Percentiles rank a stretch among this genome's conserved stretches.
Evolutionary conservation across 164 flowering plant species (phyloP).

Genomic region (Hamamelis virginiana): DNA sequence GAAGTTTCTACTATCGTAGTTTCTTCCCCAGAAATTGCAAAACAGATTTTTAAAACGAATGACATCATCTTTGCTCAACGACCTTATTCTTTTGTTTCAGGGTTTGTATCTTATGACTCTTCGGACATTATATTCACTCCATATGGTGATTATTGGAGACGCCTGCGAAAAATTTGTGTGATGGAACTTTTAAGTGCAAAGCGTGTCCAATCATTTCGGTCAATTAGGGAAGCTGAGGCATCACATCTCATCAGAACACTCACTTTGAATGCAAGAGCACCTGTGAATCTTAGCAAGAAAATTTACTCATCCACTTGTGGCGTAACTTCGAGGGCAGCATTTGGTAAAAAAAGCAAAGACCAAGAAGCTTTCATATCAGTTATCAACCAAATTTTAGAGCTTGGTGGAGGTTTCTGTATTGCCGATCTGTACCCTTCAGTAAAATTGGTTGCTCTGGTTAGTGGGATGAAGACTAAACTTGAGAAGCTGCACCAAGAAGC

Average conservation of each 20-base stretch:
- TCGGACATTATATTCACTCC: constrained; percentile 22
- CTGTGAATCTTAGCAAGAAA: background rate
- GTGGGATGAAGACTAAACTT: background rate
- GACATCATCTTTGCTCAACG: constrained; percentile 24
- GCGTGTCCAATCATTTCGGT: constrained; percentile 26
- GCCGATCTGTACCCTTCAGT: background rate
- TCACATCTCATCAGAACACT: background rate
- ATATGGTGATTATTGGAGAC: constrained; percentile 36
- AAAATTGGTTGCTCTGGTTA: background rate
- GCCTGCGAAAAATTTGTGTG: too few species aligned
- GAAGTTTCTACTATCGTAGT: constrained; percentile 19
- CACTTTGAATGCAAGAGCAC: background rate
- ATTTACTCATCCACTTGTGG: background rate
- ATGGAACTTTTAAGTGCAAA: constrained; percentile 32
- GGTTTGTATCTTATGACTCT: constrained; percentile 12
- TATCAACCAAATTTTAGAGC: background rate
- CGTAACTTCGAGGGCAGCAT: background rate
- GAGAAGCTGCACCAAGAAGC: background rate
- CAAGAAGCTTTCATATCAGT: too few species aligned
- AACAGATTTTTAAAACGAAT: constrained; percentile 25
- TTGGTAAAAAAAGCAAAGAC: too few species aligned
- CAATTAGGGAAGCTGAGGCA: constrained; percentile 27
- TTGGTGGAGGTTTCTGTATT: background rate
- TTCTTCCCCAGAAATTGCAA: constrained; percentile 26
- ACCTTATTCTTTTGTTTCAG: constrained; percentile 4